Conservation (phyloP, 2,329 filamentous ascomycete genomes). For the Ophiostoma montium region DNA sequence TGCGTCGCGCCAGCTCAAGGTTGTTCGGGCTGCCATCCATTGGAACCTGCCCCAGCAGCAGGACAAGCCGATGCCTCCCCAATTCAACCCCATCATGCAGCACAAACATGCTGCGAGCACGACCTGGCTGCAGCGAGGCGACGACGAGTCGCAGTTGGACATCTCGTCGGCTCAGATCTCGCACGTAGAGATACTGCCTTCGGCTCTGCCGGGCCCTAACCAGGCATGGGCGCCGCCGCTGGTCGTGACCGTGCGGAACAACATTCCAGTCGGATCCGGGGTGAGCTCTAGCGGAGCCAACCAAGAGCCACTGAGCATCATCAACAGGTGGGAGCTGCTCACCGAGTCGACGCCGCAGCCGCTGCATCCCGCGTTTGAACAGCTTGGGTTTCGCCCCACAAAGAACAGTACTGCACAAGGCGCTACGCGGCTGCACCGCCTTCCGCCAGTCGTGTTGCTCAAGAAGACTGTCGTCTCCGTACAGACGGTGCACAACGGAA, state of each 20-base stretch:
- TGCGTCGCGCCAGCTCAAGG: conserved; percentile 54
- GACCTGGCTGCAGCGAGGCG: conserved; percentile 37
- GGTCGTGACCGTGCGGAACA: conserved; percentile 60
- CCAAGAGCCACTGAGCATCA: conserved; percentile 54
- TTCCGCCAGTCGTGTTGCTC: conserved; percentile 48
- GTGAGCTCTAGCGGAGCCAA: conserved; percentile 22
- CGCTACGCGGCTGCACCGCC: conserved; percentile 39
- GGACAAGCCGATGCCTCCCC: conserved; percentile 38
- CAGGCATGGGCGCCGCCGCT: conserved; percentile 37
- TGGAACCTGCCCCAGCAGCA: conserved; percentile 50
- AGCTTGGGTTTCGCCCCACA: conserved; percentile 38
- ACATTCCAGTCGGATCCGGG: conserved; percentile 24
- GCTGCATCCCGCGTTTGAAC: conserved; percentile 64
- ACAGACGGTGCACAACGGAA: conserved; percentile 55
- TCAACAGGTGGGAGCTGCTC: conserved; percentile 74
- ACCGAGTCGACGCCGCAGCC: conserved; percentile 44
- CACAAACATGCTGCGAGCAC: conserved; percentile 43
- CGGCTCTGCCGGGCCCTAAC: conserved; percentile 37
- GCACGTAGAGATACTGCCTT: conserved; percentile 59
- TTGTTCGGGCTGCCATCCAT: conserved; percentile 59
- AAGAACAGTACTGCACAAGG: conserved; percentile 11
- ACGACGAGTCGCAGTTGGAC: conserved; percentile 28
- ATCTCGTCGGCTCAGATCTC: conserved; percentile 50
- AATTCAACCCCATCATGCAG: conserved; percentile 37
- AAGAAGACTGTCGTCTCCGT: conserved; percentile 59